Base-by-base conservation (phyloP, 2,329 filamentous ascomycete genomes). In the Helotiales sp. region DNA sequence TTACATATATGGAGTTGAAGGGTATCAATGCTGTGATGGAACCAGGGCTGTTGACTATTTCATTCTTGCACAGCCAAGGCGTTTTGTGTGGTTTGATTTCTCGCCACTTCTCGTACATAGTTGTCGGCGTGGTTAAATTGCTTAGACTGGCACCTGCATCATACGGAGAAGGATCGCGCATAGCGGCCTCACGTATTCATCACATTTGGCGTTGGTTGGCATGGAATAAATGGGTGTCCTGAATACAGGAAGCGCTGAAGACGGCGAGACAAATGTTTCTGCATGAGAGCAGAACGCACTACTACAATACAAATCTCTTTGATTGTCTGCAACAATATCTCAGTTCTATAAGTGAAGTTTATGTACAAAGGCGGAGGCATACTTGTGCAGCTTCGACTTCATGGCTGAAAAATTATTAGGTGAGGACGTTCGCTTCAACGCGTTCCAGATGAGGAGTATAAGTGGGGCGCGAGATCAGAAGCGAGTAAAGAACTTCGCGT, bases 101-200 rank as follows among this genome's bases (percentile, higher is more conserved):
- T 13, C 31, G 31, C 44, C 34, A 42, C 46, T 38, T 34, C 19
- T 52, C 49, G 30, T 55, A 52, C 38, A 59, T n/a, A 57, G 48
- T 19, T 38, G 36, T 29, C 24, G 38, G 46, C 38, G 19, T 38
- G 30, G 34, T 24, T 49, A 47, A n/a, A 29, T 24, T 58, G 48
- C 50, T n/a, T 62, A 60, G 53, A 61, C 48, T 54, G 50, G 55
- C 51, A 46, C 44, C 48, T 58, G 53, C 55, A 63, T 63, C 54
- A 55, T 46, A 29, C 15, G 50, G 30, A 19, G 24, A 44, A 34
- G 31, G 13, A 34, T 19, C 31, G 31, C 40, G 56, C 55, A 57
- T 49, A 63, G 60, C 36, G 27, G 33, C 49, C 44, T 50, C 34
- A 19, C 42, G 52, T 34, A 33, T 17, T 54, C 27, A 22, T 42